phyloP scores from a whole-genome alignment of 148 eudicot genomes.

The Fagopyrum homotropicum region DNA sequence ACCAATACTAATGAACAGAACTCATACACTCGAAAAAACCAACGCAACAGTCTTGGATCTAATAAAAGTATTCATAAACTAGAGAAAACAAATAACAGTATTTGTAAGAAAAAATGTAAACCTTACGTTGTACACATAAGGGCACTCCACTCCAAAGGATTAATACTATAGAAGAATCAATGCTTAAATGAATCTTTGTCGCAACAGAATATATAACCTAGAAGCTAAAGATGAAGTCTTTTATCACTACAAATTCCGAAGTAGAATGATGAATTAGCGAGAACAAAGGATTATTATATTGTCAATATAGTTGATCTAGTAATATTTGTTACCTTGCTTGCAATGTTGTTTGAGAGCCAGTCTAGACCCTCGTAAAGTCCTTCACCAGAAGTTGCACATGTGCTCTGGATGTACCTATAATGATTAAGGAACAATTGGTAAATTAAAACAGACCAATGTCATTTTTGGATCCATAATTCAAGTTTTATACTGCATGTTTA shows the following conservation, averaged over 20 bases:
- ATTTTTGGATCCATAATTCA: neutral
- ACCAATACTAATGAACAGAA: neutral
- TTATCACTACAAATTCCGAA: neutral
- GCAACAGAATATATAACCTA: neutral
- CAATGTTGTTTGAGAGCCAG: constrained; percentile 64
- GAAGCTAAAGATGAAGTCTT: neutral
- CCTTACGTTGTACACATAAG: neutral
- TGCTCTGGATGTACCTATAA: constrained; percentile 62
- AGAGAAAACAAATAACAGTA: neutral
- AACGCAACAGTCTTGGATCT: neutral
- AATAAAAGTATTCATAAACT: neutral
- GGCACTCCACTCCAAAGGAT: neutral
- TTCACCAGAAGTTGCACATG: constrained; percentile 59
- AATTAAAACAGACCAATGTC: neutral
- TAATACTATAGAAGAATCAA: neutral
- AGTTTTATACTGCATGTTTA: too few species aligned
- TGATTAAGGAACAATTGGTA: neutral
- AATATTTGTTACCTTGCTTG: constrained; percentile 36
- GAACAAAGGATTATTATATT: neutral
- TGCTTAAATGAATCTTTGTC: neutral
- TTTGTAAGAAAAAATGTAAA: neutral
- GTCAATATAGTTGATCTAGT: neutral
- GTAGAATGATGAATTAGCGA: neutral
- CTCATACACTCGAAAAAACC: neutral
- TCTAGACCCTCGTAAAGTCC: constrained; percentile 60